Conservation (phyloP, 345 rosid species). For the Excoecaria cochinchinensis region DNA sequence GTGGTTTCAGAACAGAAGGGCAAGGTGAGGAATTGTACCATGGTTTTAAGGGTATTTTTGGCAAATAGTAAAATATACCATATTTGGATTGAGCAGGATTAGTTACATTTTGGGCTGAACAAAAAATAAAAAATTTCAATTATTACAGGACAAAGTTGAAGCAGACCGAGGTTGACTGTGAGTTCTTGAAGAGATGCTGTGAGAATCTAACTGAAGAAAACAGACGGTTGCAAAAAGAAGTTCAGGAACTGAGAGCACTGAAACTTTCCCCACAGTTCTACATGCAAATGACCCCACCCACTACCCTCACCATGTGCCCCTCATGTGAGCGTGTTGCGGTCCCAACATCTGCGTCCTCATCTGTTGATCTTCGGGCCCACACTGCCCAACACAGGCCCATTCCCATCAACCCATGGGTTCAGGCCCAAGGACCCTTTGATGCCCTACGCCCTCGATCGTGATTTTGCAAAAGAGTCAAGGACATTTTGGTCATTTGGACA, state of each 20-base stretch:
- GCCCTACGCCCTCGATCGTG: constrained; percentile 53
- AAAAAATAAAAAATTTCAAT: neutral
- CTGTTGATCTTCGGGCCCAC: constrained; percentile 36
- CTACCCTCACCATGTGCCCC: constrained; percentile 98
- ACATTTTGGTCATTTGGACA: constrained; percentile 25
- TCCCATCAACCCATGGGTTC: constrained; percentile 35
- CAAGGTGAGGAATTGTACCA: constrained; percentile 27
- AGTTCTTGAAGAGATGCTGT: constrained; percentile 89
- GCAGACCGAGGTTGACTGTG: constrained; percentile 99
- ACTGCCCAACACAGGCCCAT: constrained; percentile 14
- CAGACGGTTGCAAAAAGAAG: constrained; percentile 92
- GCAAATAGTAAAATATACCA: neutral
- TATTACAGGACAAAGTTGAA: constrained; percentile 84
- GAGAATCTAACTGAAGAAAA: constrained; percentile 96
- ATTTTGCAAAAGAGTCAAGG: constrained; percentile 3
- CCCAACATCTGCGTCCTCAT: constrained; percentile 46
- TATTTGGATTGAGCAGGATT: neutral
- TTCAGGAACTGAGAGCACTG: constrained; percentile 88
- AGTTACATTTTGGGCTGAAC: neutral
- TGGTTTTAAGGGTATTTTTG: constrained; percentile 15
- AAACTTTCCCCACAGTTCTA: constrained; percentile 94
- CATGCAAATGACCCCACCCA: constrained; percentile 99
- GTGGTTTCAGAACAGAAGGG: constrained; percentile 43
- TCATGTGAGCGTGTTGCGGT: constrained; percentile 90
- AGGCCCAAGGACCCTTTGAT: constrained; percentile 50